Evolutionary conservation across 805 yeast species (phyloP).

Genomic region (Yamadazyma laniorum): DNA sequence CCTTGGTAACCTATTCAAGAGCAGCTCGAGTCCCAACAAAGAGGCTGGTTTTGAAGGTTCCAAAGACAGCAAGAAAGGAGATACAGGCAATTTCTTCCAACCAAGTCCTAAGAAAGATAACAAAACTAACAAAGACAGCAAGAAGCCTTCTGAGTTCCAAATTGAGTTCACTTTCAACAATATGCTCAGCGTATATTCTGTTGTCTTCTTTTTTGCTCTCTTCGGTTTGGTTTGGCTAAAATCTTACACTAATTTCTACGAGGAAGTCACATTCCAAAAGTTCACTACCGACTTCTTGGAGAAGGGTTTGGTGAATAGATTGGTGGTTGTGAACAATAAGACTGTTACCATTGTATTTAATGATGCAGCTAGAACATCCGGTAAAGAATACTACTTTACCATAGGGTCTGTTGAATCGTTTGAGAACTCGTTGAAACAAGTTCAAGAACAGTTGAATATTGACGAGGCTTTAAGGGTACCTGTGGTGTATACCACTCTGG

Average conservation of each 20-base stretch:
- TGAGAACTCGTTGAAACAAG: conserved; percentile 73
- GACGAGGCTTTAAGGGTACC: conserved; percentile 71
- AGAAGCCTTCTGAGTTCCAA: conserved; percentile 11
- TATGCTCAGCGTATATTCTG: conserved; percentile 4
- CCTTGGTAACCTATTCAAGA: conserved; percentile 7
- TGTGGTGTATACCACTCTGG: conserved; percentile 72
- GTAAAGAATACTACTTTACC: conserved; percentile 49
- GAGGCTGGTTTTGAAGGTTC: conserved; percentile 3
- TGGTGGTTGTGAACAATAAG: conserved; percentile 74
- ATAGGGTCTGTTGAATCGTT: conserved; percentile 89
- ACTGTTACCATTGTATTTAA: conserved; percentile 70
- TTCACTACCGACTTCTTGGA: conserved; percentile 73
- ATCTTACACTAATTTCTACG: conserved; percentile 19
- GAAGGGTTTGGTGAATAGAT: conserved; percentile 70
- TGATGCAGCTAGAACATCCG: conserved; percentile 55
- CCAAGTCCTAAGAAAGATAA: conserved; percentile 10
- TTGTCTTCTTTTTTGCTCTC: conserved; percentile 30
- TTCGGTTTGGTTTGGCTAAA: conserved; percentile 26
- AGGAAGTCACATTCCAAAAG: conserved; percentile 87
- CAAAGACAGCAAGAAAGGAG: conserved; percentile 8
- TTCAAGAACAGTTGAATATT: conserved; percentile 68
- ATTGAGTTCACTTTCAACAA: conserved; percentile 22
- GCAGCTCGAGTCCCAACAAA: conserved; percentile 5
- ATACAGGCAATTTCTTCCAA: neutral
- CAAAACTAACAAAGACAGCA: conserved; percentile 13